Conservation (phyloP, 73 alveolate species). For the Paramecium octaurelia region DNA sequence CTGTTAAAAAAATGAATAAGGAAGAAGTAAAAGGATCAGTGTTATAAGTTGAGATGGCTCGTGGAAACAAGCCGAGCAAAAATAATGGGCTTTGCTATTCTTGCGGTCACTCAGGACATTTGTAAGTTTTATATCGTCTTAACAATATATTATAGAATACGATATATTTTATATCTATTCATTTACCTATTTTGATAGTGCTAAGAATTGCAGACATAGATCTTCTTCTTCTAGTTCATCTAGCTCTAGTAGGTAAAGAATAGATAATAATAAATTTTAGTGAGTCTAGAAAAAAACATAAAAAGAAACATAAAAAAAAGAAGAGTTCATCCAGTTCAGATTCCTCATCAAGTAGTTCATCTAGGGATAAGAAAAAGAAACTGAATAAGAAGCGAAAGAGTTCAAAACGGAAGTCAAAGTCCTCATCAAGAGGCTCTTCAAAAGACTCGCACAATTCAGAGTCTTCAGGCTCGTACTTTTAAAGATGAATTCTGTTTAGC, state of each 20-base stretch:
- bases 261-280: neutral
- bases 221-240: constrained; percentile 37
- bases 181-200: neutral
- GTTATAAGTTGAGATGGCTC: constrained; percentile 45
- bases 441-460: constrained; percentile 24
- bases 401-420: neutral
- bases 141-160: neutral
- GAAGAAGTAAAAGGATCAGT: constrained; percentile 40
- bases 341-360: constrained; percentile 14
- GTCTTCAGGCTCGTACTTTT: constrained; percentile 53
- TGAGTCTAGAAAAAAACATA: constrained; percentile 30
- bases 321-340: constrained; percentile 45
- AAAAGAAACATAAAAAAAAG: constrained; percentile 35
- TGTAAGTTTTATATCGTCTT: neutral
- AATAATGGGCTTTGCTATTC: constrained; percentile 35
- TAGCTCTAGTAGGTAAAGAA: constrained; percentile 19
- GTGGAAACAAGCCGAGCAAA: constrained; percentile 39
- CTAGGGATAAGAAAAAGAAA: constrained; percentile 11
- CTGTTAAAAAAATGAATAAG: constrained; percentile 37
- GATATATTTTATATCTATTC: neutral
- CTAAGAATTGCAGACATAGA: constrained; percentile 43
- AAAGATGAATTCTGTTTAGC: constrained; percentile 38
- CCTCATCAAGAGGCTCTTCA: constrained; percentile 36
- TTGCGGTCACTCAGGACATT: constrained; percentile 33
- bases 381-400: neutral